Evolutionary conservation across 441 rosid species (phyloP).

Genomic region (Brassica hybrid): DNA sequence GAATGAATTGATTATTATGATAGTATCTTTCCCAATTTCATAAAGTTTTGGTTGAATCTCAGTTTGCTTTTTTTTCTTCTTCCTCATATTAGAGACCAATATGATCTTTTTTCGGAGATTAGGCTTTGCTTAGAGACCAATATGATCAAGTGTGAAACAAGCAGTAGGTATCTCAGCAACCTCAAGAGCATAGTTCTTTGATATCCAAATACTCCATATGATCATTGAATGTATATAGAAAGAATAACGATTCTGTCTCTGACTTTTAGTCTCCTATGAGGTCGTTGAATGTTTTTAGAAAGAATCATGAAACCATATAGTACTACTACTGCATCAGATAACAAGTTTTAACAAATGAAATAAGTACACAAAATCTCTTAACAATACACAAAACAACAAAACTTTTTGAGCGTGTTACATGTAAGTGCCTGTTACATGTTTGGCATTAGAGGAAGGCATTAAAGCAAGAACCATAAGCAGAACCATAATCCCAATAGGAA

Average conservation of each 20-base stretch:
- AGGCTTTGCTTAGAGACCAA: conserved; percentile 16
- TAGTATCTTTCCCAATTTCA: conserved; percentile 5
- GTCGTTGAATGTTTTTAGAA: neutral
- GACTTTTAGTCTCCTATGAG: neutral
- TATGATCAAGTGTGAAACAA: no score
- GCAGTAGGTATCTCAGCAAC: no score
- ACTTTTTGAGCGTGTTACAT: conserved; percentile 31
- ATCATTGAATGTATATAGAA: no score
- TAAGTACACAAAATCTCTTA: neutral
- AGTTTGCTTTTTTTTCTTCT: no score
- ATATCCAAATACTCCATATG: no score
- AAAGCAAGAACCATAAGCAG: conserved; percentile 82
- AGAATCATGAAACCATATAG: neutral
- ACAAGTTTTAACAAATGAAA: neutral
- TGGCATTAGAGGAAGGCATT: conserved; percentile 67
- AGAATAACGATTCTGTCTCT: neutral
- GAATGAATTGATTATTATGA: conserved; percentile 62
- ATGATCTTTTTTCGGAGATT: conserved; percentile 12
- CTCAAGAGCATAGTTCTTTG: no score
- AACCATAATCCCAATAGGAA: conserved; percentile 75
- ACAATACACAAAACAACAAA: neutral
- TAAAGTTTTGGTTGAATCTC: conserved; percentile 12
- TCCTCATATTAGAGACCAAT: neutral
- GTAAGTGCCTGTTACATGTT: conserved; percentile 29
- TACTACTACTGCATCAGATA: neutral